Percentiles rank a stretch among this genome's conserved stretches.
Evolutionary conservation across 257 asterid genomes (phyloP).

Genomic region (Solanum acaule): DNA sequence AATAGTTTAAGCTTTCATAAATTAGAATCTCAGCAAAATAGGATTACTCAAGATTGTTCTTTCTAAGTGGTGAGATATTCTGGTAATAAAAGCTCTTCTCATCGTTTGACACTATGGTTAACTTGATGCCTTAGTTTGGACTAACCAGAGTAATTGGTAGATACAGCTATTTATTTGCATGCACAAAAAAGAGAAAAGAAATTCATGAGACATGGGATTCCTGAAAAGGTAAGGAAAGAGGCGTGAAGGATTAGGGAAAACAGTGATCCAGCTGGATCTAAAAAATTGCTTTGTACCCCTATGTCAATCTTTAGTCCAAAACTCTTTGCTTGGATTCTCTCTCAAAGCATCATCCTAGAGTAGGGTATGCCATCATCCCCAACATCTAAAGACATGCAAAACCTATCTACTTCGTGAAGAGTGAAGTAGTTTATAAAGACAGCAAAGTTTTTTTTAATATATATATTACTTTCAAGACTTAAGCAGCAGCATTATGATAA

Average conservation of each 20-base stretch:
- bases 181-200: neutral
- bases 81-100: neutral
- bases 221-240: neutral
- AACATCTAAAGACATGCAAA: neutral
- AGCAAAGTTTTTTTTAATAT: neutral
- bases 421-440: neutral
- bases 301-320: neutral
- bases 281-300: neutral
- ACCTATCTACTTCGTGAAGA: neutral
- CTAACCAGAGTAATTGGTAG: neutral
- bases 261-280: neutral
- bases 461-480: neutral
- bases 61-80: neutral
- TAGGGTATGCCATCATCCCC: neutral
- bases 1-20: neutral
- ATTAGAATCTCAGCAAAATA: neutral
- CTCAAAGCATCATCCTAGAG: neutral
- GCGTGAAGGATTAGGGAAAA: neutral
- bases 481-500: neutral
- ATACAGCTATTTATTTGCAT: neutral
- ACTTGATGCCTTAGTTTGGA: neutral
- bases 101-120: neutral
- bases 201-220: neutral
- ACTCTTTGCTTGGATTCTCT: neutral
- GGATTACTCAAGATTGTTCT: neutral